These are phyloP conservation scores for Diaporthe ampelina DNA, from an alignment of 2,329 filamentous ascomycete genomes.

Conservation along the genomic window DNA sequence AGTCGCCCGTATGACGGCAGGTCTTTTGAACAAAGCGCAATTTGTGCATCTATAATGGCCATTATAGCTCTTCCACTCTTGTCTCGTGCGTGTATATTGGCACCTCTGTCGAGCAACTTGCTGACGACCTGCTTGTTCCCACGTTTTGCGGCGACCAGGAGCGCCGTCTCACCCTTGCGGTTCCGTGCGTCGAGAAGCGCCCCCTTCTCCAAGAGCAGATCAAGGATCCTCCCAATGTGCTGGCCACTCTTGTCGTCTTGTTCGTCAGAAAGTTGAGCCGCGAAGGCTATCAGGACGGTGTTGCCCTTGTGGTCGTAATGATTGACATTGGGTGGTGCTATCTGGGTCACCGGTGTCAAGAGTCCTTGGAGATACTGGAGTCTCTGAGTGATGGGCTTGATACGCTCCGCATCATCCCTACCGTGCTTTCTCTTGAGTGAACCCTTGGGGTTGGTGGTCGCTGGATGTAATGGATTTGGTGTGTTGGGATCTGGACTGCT, in stretches of 20 bases:
- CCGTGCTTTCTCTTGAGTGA: slow-evolving; percentile 55
- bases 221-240: slow-evolving; percentile 61
- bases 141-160: slow-evolving; percentile 66
- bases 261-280: slow-evolving; percentile 63
- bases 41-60: slow-evolving; percentile 59
- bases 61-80: slow-evolving; percentile 59
- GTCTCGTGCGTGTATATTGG: slow-evolving; percentile 63
- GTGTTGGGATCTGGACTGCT: slow-evolving; percentile 42
- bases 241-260: slow-evolving; percentile 63
- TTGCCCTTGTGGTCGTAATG: slow-evolving; percentile 66
- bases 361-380: slow-evolving; percentile 48
- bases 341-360: slow-evolving; percentile 44
- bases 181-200: slow-evolving; percentile 66
- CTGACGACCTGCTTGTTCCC: slow-evolving; percentile 67
- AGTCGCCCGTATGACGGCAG: slow-evolving; percentile 35
- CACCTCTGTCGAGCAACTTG: slow-evolving; percentile 60
- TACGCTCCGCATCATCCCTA: slow-evolving; percentile 47
- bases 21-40: slow-evolving; percentile 42
- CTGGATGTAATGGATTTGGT: slow-evolving; percentile 44
- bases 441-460: slow-evolving; percentile 38
- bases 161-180: slow-evolving; percentile 66
- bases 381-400: slow-evolving; percentile 43
- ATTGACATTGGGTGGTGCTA: slow-evolving; percentile 56
- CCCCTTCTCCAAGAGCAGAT: slow-evolving; percentile 57
- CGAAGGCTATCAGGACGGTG: slow-evolving; percentile 70